phyloP scores from a whole-genome alignment of 2,329 filamentous ascomycete genomes.

The Bisporella sp. region DNA sequence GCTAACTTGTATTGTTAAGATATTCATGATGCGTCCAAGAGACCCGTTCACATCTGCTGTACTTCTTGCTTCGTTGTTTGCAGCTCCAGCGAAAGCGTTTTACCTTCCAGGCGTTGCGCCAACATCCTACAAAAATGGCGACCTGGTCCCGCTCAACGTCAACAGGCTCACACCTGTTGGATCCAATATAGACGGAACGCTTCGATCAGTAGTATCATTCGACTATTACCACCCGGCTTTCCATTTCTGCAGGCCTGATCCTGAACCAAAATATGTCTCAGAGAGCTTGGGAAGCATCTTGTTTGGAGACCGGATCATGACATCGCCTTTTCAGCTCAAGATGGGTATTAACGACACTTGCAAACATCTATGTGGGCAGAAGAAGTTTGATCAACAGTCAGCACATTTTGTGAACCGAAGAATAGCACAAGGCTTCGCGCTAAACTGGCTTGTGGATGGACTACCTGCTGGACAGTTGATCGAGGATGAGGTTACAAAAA shows the following conservation, averaged over 20 bases:
- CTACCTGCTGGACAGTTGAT: constrained; percentile 83
- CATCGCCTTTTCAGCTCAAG: constrained; percentile 83
- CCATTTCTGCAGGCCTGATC: constrained; percentile 77
- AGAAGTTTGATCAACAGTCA: constrained; percentile 57
- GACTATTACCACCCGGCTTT: constrained; percentile 91
- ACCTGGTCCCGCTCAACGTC: constrained; percentile 80
- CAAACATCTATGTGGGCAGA: constrained; percentile 66
- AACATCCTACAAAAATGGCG: constrained; percentile 77
- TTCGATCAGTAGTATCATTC: constrained; percentile 90
- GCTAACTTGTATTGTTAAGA: not conserved
- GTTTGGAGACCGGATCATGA: constrained; percentile 94
- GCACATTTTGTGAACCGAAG: constrained; percentile 75
- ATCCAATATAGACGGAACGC: constrained; percentile 66
- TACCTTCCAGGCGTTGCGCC: constrained; percentile 96
- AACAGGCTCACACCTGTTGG: constrained; percentile 87
- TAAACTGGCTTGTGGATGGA: constrained; percentile 95
- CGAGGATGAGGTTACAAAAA: constrained; percentile 66
- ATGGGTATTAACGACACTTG: constrained; percentile 87
- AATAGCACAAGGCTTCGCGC: constrained; percentile 79
- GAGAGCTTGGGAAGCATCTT: constrained; percentile 94
- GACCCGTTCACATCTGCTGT: constrained; percentile 33
- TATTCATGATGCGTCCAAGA: constrained; percentile 23
- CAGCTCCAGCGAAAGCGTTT: constrained; percentile 60
- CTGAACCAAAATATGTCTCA: constrained; percentile 69
- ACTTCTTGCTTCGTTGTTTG: constrained; percentile 43